phyloP scores from a whole-genome alignment of 2,329 filamentous ascomycete species.

The Aspergillus flavus region DNA sequence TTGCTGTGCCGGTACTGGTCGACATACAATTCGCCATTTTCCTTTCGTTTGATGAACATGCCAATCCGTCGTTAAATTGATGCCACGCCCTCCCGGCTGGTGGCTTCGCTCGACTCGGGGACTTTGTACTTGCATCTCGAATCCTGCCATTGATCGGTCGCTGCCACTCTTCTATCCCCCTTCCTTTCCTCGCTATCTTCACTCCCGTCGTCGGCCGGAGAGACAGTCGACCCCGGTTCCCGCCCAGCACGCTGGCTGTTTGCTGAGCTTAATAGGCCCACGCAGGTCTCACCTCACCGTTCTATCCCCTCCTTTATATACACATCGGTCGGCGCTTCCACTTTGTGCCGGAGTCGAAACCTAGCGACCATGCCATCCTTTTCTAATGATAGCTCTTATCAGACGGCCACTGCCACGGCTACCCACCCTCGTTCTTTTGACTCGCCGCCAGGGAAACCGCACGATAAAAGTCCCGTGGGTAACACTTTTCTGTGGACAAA shows the following conservation, averaged over 20 bases:
- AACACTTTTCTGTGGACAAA: conserved; percentile 52
- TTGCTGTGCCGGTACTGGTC: background rate
- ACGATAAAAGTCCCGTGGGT: conserved; percentile 47
- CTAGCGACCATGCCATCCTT: conserved; percentile 43
- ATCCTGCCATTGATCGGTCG: conserved; percentile 13
- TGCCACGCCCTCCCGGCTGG: conserved; percentile 29
- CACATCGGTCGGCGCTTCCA: conserved; percentile 4
- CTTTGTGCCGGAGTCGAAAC: conserved; percentile 12
- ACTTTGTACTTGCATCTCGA: conserved; percentile 9
- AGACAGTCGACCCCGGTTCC: conserved; percentile 2
- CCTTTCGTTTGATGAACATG: conserved; percentile 24
- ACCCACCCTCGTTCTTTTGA: conserved; percentile 44
- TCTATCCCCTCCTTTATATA: conserved; percentile 1
- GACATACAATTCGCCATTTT: conserved; percentile 5
- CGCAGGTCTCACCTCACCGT: conserved; percentile 7
- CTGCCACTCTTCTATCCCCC: conserved; percentile 6
- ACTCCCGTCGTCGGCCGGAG: conserved; percentile 10
- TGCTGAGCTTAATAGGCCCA: conserved; percentile 2
- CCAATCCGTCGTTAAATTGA: conserved; percentile 27
- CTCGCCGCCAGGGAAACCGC: conserved; percentile 43
- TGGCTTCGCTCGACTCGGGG: conserved; percentile 19
- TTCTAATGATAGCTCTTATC: conserved; percentile 38
- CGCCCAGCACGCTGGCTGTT: conserved; percentile 9
- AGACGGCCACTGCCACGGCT: conserved; percentile 34
- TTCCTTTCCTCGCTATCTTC: conserved; percentile 14